Percentiles rank a stretch among this genome's conserved stretches.
These are phyloP conservation scores for Strigomonas galati DNA, from an alignment of 208 protist genomes.

Conservation along the genomic window DNA sequence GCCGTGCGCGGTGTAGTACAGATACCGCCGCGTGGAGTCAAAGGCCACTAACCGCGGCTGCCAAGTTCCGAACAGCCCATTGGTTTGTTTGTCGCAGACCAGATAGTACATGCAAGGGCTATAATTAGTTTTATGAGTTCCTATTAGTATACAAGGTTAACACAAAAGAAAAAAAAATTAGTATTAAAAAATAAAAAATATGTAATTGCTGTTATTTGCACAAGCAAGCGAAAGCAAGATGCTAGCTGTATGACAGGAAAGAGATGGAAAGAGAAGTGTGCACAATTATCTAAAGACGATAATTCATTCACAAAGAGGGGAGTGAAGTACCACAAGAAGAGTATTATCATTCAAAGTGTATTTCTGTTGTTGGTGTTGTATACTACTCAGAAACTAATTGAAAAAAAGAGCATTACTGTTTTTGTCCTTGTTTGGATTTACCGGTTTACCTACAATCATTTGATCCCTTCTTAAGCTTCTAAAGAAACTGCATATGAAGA, in stretches of 20 bases:
- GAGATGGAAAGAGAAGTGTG: not conserved
- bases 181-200: conserved; percentile 2
- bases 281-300: not conserved
- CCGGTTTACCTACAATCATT: no score
- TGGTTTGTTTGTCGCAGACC: conserved; percentile 47
- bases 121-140: no score
- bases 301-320: not conserved
- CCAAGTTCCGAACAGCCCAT: conserved; percentile 41
- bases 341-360: not conserved
- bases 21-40: conserved; percentile 27
- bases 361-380: no score
- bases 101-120: conserved; percentile 56
- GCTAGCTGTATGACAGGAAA: not conserved
- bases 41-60: conserved; percentile 35
- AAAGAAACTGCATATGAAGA: no score
- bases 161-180: not conserved
- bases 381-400: no score
- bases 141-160: not conserved
- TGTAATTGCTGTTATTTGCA: not conserved
- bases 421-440: no score
- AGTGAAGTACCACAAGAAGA: not conserved
- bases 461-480: no score
- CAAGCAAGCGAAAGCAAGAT: not conserved
- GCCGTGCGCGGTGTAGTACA: conserved; percentile 25
- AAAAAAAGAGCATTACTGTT: no score